Percentiles rank a stretch among this genome's conserved stretches.
These are phyloP conservation scores for Lactarius psammicola DNA, from an alignment of 768 basidiomycete genomes.

Conservation along the genomic window DNA sequence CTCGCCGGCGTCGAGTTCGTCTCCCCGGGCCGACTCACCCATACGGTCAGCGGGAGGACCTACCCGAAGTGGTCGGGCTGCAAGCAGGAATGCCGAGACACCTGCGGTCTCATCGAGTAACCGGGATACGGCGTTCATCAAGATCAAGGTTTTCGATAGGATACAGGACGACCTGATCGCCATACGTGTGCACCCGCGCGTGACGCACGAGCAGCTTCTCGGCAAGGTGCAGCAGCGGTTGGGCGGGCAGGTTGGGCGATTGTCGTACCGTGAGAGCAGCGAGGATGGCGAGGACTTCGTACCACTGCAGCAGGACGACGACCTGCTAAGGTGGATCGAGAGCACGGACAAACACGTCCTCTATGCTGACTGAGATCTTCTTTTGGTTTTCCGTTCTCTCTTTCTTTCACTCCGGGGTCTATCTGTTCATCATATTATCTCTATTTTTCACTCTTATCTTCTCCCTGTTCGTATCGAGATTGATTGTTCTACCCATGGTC, in stretches of 20 bases:
- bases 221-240: constrained; percentile 88
- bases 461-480: constrained; percentile 6
- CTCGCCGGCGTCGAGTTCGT: constrained; percentile 32
- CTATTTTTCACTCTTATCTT: neutral
- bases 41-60: constrained; percentile 39
- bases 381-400: neutral
- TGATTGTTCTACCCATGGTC: constrained; percentile 3
- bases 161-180: constrained; percentile 94
- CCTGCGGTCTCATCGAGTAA: constrained; percentile 77
- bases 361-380: constrained; percentile 59
- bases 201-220: constrained; percentile 82
- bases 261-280: constrained; percentile 75
- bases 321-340: constrained; percentile 71
- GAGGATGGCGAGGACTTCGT: constrained; percentile 63
- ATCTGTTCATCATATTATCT: constrained; percentile 18
- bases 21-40: constrained; percentile 23
- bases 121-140: constrained; percentile 85
- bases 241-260: constrained; percentile 62
- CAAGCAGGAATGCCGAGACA: constrained; percentile 52
- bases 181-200: constrained; percentile 91
- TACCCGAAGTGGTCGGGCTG: constrained; percentile 58
- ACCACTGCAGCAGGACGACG: constrained; percentile 59
- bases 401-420: neutral
- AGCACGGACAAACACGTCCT: constrained; percentile 79
- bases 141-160: constrained; percentile 97